Conservation (phyloP, 75 land plant genomes). For the Cunninghamia lanceolata region DNA sequence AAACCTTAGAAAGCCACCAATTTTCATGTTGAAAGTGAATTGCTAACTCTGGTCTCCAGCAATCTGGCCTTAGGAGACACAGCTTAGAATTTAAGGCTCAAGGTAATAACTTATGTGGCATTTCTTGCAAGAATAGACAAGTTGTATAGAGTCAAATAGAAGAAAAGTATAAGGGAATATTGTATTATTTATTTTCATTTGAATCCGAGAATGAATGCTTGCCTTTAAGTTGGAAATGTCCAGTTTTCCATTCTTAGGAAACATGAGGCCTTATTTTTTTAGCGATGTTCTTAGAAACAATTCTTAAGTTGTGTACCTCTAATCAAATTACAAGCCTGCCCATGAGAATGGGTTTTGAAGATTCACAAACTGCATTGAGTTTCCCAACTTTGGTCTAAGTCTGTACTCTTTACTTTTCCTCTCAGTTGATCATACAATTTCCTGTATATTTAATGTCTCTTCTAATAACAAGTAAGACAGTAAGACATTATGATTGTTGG, state of each 20-base stretch:
- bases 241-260: neutral
- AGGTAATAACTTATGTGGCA: neutral
- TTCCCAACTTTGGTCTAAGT: neutral
- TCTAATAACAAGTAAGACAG: neutral
- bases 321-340: neutral
- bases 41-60: constrained; percentile 1
- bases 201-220: neutral
- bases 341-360: neutral
- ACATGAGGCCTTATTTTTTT: neutral
- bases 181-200: neutral
- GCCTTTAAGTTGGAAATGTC: constrained; percentile 7
- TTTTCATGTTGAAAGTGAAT: neutral
- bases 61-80: neutral
- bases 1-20: neutral
- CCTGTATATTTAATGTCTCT: neutral
- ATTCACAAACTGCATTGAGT: neutral
- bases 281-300: neutral
- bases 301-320: neutral
- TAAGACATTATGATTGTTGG: neutral
- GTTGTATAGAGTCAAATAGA: neutral
- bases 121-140: neutral
- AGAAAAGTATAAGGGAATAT: neutral
- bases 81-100: constrained; percentile 3
- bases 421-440: neutral
- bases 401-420: neutral